phyloP scores from a whole-genome alignment of 2,329 filamentous ascomycete genomes.

The Trichoderma sp. region DNA sequence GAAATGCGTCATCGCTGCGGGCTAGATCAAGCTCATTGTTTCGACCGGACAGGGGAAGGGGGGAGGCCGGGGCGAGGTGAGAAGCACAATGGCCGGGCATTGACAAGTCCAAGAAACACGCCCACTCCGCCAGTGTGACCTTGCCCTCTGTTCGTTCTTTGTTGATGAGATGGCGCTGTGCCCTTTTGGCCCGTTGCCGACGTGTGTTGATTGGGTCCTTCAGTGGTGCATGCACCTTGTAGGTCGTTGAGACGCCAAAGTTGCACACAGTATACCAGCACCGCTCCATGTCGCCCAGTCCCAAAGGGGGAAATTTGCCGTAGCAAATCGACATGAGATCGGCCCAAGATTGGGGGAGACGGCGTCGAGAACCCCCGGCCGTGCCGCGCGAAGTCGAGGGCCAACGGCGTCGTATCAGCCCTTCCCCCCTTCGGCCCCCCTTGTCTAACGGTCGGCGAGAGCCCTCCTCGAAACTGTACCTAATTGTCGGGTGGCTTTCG shows the following conservation, averaged over 20 bases:
- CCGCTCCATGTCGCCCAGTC: conserved; percentile 14
- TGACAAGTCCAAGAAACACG: background rate
- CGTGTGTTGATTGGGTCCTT: background rate
- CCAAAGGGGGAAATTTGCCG: conserved; percentile 19
- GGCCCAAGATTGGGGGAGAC: conserved; percentile 20
- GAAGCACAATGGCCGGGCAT: background rate
- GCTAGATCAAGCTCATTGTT: background rate
- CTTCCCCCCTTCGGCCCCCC: conserved; percentile 1
- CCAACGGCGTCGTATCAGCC: conserved; percentile 27
- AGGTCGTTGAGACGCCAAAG: background rate
- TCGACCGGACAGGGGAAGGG: background rate
- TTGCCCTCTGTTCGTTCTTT: background rate
- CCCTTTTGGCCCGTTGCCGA: background rate
- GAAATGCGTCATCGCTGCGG: background rate
- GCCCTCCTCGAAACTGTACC: conserved; percentile 3
- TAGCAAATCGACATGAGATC: conserved; percentile 27
- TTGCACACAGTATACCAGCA: background rate
- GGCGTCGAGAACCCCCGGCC: conserved; percentile 26
- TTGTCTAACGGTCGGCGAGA: conserved; percentile 15
- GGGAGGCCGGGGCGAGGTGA: background rate
- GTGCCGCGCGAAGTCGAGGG: conserved; percentile 16
- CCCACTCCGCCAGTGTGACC: background rate
- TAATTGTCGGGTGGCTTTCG: background rate
- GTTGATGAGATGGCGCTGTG: background rate
- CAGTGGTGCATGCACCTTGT: background rate